Conservation (phyloP, 192 early-diverging fungal species). For the Backusella luteola region DNA sequence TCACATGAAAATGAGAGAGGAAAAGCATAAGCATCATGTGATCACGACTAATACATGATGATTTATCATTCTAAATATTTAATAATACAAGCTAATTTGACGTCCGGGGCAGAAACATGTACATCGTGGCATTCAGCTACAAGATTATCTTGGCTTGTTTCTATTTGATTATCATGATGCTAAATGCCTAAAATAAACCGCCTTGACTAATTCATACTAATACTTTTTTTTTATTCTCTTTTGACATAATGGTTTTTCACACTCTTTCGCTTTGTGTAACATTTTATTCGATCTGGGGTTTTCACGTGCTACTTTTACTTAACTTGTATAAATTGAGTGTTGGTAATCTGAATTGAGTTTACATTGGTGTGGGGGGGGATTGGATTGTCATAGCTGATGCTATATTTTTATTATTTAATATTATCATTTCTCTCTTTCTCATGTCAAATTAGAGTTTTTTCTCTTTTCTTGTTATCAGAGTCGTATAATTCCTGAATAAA, state of each 20-base stretch:
- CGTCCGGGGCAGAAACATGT: neutral
- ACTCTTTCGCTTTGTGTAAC: neutral
- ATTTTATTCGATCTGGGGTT: neutral
- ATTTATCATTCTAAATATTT: neutral
- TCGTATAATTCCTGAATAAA: neutral
- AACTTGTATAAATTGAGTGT: neutral
- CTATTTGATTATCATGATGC: too few species aligned
- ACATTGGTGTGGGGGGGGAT: neutral
- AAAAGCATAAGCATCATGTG: slow-evolving; percentile 5
- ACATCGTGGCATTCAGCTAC: too few species aligned
- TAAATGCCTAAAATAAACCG: too few species aligned
- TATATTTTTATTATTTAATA: neutral
- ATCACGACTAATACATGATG: neutral
- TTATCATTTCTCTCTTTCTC: neutral
- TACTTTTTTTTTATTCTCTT: neutral
- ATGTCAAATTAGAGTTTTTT: too few species aligned
- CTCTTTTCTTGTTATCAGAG: too few species aligned
- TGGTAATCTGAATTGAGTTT: slow-evolving; percentile 5
- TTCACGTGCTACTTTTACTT: neutral
- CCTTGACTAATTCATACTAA: neutral
- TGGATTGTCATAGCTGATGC: neutral
- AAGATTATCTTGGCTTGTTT: too few species aligned
- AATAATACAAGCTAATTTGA: neutral
- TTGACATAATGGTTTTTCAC: slow-evolving; percentile 7
- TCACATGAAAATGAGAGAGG: slow-evolving; percentile 8